Percentiles rank a stretch among this genome's conserved stretches.
phyloP scores from a whole-genome alignment of 2,329 filamentous ascomycete genomes.

The Sphaerulina populicola region DNA sequence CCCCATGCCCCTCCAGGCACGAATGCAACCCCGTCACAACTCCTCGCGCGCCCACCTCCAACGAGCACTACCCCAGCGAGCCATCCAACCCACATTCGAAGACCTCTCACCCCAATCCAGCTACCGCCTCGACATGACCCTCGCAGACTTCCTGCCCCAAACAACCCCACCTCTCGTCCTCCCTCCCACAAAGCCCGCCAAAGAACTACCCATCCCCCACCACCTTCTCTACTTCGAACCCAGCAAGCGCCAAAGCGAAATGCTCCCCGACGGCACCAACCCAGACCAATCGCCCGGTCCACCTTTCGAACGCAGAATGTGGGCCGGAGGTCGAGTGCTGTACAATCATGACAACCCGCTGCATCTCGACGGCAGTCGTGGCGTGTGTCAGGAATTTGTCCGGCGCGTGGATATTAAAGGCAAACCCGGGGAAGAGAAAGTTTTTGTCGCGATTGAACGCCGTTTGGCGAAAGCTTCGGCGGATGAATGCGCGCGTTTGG shows the following conservation, averaged over 20 bases:
- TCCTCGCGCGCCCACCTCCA: slow-evolving; percentile 37
- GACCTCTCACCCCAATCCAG: slow-evolving; percentile 45
- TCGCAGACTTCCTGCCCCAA: slow-evolving; percentile 18
- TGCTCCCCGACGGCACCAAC: slow-evolving; percentile 81
- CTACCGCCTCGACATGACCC: slow-evolving; percentile 16
- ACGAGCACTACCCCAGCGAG: slow-evolving; percentile 42
- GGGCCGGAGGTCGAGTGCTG: slow-evolving; percentile 69
- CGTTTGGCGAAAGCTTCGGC: slow-evolving; percentile 35
- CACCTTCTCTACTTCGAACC: slow-evolving; percentile 85
- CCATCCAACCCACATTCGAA: slow-evolving; percentile 46
- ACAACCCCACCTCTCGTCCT: slow-evolving; percentile 25
- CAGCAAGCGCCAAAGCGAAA: slow-evolving; percentile 50
- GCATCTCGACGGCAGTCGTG: slow-evolving; percentile 31
- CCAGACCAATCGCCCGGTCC: slow-evolving; percentile 63
- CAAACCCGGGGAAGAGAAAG: slow-evolving; percentile 44
- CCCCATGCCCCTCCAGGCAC: neutral
- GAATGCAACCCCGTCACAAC: slow-evolving; percentile 16
- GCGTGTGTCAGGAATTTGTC: slow-evolving; percentile 43
- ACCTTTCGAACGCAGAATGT: slow-evolving; percentile 70
- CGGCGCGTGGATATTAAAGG: slow-evolving; percentile 45
- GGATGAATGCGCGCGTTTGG: slow-evolving; percentile 32
- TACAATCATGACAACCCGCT: slow-evolving; percentile 40
- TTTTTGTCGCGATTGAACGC: slow-evolving; percentile 55
- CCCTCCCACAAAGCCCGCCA: slow-evolving; percentile 26
- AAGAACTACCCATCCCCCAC: slow-evolving; percentile 55